These are phyloP conservation scores for Erysimum cheiri DNA, from an alignment of 441 rosid genomes.

Conservation along the genomic window DNA sequence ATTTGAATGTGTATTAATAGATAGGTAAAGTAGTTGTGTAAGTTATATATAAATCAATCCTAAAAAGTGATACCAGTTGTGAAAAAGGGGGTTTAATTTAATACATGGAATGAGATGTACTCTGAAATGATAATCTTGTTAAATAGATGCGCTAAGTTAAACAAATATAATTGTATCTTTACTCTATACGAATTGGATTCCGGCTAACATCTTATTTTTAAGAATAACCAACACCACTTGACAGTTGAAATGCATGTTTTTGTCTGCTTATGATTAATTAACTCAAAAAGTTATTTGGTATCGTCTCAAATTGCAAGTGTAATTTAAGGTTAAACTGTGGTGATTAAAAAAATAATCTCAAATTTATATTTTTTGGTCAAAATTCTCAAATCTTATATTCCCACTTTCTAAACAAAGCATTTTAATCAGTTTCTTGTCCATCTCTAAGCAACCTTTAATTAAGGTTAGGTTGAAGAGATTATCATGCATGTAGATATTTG, in stretches of 20 bases:
- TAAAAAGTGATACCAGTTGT: not conserved
- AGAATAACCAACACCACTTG: conserved; percentile 15
- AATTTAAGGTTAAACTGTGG: conserved; percentile 1
- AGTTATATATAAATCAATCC: not conserved
- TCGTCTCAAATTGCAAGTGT: conserved; percentile 22
- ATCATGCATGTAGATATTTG: conserved; percentile 12
- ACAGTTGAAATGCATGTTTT: conserved; percentile 29
- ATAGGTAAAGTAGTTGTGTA: not conserved
- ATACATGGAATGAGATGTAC: conserved; percentile 17
- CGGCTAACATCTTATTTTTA: not conserved
- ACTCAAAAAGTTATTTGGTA: not conserved
- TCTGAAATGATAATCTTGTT: conserved; percentile 14
- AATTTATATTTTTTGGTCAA: too few relatives aligned
- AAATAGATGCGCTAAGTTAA: not conserved
- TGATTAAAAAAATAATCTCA: not conserved
- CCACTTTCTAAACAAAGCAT: conserved; percentile 20
- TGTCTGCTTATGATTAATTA: conserved; percentile 23
- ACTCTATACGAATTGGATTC: conserved; percentile 22
- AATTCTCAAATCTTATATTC: conserved; percentile 9
- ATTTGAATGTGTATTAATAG: not conserved
- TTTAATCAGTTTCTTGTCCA: not conserved
- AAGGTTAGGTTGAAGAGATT: conserved; percentile 28
- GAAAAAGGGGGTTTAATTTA: not conserved
- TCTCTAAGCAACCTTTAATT: not conserved
- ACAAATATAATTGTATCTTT: conserved; percentile 1